phyloP scores from a whole-genome alignment of 805 yeast species.

The Spencermartinsiella europaea region DNA sequence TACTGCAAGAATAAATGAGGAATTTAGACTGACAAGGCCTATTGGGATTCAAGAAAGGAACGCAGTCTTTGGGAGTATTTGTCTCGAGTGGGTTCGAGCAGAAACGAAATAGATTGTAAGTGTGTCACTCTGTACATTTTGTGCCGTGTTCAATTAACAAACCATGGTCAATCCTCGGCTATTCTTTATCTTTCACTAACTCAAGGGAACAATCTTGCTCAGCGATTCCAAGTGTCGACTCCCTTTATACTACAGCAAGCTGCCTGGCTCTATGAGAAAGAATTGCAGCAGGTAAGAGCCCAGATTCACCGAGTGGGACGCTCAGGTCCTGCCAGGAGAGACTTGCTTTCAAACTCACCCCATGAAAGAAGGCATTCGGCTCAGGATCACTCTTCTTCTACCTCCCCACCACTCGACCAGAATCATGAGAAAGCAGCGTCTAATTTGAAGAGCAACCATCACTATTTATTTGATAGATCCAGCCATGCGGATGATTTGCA shows the following conservation, averaged over 20 bases:
- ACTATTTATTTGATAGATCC: not conserved
- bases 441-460: not conserved
- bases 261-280: slow-evolving; percentile 39
- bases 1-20: not conserved
- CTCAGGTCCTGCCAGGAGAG: not conserved
- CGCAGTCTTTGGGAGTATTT: slow-evolving; percentile 30
- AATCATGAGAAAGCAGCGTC: not conserved
- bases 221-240: slow-evolving; percentile 33
- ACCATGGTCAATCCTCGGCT: no score
- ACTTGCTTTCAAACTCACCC: not conserved
- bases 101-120: slow-evolving; percentile 32
- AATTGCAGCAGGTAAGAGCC: slow-evolving; percentile 31
- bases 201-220: slow-evolving; percentile 32
- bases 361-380: not conserved
- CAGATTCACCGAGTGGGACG: slow-evolving; percentile 25
- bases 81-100: slow-evolving; percentile 30
- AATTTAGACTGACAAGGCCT: slow-evolving; percentile 14
- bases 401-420: not conserved
- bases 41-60: slow-evolving; percentile 33
- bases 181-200: no score
- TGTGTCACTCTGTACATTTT: no score
- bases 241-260: slow-evolving; percentile 38
- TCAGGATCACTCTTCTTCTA: not conserved
- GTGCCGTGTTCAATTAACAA: no score
- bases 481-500: not conserved